These are phyloP conservation scores for Leptomonas pyrrhocoris DNA, from an alignment of 208 protist genomes.

Conservation along the genomic window DNA sequence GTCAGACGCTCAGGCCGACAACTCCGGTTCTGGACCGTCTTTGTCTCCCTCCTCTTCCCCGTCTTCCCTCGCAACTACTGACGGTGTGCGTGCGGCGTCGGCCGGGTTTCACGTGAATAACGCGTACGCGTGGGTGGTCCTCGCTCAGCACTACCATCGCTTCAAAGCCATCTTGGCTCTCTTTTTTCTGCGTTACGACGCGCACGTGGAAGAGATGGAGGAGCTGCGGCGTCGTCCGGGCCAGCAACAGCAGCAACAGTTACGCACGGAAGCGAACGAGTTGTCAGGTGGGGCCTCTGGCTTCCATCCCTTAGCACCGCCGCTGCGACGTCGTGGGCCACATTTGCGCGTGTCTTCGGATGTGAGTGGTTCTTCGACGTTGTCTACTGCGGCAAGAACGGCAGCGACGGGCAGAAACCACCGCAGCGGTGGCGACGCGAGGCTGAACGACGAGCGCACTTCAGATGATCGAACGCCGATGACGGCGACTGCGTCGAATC, in stretches of 20 bases:
- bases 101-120: background rate
- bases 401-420: background rate
- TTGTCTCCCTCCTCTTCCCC: no score
- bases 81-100: no score
- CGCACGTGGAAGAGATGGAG: slow-evolving; percentile 25
- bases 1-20: background rate
- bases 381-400: background rate
- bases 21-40: background rate
- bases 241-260: slow-evolving; percentile 1
- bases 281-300: background rate
- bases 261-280: background rate
- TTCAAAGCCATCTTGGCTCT: slow-evolving; percentile 55
- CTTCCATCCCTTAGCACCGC: background rate
- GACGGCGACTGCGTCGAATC: background rate
- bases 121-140: slow-evolving; percentile 21
- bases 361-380: background rate
- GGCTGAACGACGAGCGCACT: background rate
- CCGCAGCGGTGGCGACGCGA: background rate
- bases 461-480: background rate
- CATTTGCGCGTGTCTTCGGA: slow-evolving; percentile 10
- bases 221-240: slow-evolving; percentile 19
- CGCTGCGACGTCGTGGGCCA: slow-evolving; percentile 7
- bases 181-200: slow-evolving; percentile 40
- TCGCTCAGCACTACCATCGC: slow-evolving; percentile 63
- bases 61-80: no score